Base-by-base conservation (phyloP, 108 stramenopile species). In the Nitzschia sp. region DNA sequence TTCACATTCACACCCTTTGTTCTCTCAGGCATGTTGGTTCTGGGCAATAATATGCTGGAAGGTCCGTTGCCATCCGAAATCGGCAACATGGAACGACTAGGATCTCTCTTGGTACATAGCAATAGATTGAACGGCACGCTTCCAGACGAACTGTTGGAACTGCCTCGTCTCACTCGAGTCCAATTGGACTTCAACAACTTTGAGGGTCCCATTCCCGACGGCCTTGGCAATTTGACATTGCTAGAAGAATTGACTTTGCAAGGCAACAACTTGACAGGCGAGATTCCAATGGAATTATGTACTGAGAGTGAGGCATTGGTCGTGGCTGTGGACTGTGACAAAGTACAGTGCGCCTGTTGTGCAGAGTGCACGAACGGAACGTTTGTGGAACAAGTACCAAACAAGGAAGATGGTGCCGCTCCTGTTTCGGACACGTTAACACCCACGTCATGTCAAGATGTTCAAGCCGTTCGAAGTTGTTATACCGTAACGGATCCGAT, bases 231-330 rank as follows among this genome's bases (percentile, higher is more conserved):
- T 3, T 17, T 31, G 24, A 2, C 25, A 6, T 23, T 17, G 3
- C 42, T 62, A 0, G 23, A 57, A 28, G 38, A 57, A 30, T 24
- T 57, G 25, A 24, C 19, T 15, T 42, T 57, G n/a, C 26, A 57
- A 56, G 46, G 53, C 2, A 70, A 70, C 45, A 19, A 31, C 21
- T 36, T 77, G 1, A 78, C 74, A 2, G 85, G 85, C 23, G 34
- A 46, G 13, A 59, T 86, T 26, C 82, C 85, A 0, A 36, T 29
- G 9, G 48, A 63, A 26, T 19, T 78, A 1, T 71, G 66, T 5
- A 58, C 32, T 4, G 61, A 75, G 26, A 62, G n/a, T 6, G 64
- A 32, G 17, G 66, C 87, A 58, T 31, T 72, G 51, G 66, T 69
- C 30, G 49, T 68, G 2, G 32, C 27, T 42, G 4, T 85, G 26